Evolutionary conservation across 768 basidiomycete genomes (phyloP).

Genomic region (Termitomyces sp.): DNA sequence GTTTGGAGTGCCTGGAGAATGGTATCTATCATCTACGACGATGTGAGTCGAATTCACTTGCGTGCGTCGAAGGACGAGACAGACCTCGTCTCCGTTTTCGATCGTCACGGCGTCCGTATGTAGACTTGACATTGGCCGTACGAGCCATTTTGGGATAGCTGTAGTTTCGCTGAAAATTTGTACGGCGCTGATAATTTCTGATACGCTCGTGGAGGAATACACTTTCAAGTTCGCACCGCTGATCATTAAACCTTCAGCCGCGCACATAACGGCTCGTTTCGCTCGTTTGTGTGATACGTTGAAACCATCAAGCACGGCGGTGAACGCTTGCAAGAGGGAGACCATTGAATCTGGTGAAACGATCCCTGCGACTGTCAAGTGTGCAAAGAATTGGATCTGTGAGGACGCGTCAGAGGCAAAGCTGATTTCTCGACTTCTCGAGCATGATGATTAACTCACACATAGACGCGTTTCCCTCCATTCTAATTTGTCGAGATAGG

Average conservation of each 20-base stretch:
- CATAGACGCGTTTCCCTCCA: constrained; percentile 90
- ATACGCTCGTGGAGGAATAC: constrained; percentile 51
- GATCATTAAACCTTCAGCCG: constrained; percentile 76
- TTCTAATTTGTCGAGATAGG: constrained; percentile 79
- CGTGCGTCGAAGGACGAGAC: constrained; percentile 1
- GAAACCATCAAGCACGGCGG: constrained; percentile 83
- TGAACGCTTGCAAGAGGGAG: constrained; percentile 77
- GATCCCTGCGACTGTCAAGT: constrained; percentile 70
- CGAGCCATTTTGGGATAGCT: constrained; percentile 52
- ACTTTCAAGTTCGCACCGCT: constrained; percentile 63
- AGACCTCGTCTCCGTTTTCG: constrained; percentile 61
- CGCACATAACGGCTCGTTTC: constrained; percentile 74
- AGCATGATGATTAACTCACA: constrained; percentile 48
- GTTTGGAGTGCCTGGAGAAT: constrained; percentile 57
- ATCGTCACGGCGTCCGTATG: constrained; percentile 34
- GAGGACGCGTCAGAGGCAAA: background rate
- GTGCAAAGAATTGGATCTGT: constrained; percentile 92
- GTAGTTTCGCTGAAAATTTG: constrained; percentile 65
- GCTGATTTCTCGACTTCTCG: background rate
- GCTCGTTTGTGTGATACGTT: constrained; percentile 83
- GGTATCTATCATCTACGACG: constrained; percentile 69
- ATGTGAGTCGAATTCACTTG: background rate
- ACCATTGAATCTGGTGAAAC: constrained; percentile 77
- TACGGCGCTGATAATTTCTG: constrained; percentile 67
- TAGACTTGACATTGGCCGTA: constrained; percentile 55